A percentile compares a stretch with the other conserved stretches of the same genome.
Conservation (phyloP, 164 flowering plant genomes). For the Euptelea pleiosperma region DNA sequence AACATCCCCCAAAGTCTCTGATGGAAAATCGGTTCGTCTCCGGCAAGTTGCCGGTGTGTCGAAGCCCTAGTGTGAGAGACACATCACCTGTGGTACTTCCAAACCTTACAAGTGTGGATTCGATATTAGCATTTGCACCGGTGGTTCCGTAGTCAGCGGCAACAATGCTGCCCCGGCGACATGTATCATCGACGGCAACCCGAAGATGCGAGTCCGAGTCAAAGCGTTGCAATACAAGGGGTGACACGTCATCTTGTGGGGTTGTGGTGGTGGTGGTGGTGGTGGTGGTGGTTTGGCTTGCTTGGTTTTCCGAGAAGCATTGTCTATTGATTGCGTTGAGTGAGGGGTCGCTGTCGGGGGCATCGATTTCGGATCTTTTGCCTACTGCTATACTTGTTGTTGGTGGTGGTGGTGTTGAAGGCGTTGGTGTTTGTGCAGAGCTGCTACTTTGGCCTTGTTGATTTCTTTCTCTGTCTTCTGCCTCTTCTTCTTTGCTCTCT, state of each 20-base stretch:
- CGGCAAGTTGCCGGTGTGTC: slow-evolving; percentile 27
- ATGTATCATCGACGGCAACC: slow-evolving; percentile 15
- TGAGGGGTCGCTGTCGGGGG: slow-evolving; percentile 59
- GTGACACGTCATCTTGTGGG: slow-evolving; percentile 16
- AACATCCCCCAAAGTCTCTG: slow-evolving; percentile 22
- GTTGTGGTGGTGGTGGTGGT: slow-evolving; percentile 11
- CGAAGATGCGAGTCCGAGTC: slow-evolving; percentile 16
- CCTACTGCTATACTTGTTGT: slow-evolving; percentile 26
- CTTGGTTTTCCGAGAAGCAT: slow-evolving; percentile 43
- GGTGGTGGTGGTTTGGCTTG: slow-evolving; percentile 17
- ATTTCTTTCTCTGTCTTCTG: slow-evolving; percentile 21
- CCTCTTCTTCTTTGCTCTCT: slow-evolving; percentile 48
- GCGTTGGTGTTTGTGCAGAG: slow-evolving; percentile 48
- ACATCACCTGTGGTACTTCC: slow-evolving; percentile 30
- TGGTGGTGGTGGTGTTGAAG: slow-evolving; percentile 14
- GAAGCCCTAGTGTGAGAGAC: slow-evolving; percentile 38
- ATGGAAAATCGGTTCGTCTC: slow-evolving; percentile 21
- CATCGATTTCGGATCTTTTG: slow-evolving; percentile 40
- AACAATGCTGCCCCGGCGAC: slow-evolving; percentile 23
- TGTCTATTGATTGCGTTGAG: slow-evolving; percentile 52
- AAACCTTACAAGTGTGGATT: slow-evolving; percentile 13
- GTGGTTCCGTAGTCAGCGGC: slow-evolving; percentile 20
- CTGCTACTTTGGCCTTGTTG: slow-evolving; percentile 22
- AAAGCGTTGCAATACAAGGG: slow-evolving; percentile 6
- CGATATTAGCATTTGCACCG: neutral